These are phyloP conservation scores for Gossypium ekmanianum DNA, from an alignment of 345 rosid genomes.

Conservation along the genomic window DNA sequence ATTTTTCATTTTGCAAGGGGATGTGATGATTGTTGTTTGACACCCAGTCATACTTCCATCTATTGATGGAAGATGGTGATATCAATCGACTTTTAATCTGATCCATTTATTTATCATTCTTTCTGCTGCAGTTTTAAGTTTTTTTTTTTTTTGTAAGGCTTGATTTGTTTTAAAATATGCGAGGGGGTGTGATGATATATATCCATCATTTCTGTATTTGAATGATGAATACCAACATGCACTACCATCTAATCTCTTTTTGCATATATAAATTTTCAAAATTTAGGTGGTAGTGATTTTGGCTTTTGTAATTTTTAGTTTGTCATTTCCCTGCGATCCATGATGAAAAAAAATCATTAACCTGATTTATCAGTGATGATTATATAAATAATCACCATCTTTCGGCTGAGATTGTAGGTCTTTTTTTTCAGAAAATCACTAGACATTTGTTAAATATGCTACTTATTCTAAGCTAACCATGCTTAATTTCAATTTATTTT, in stretches of 20 bases:
- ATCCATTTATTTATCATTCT: slow-evolving; percentile 16
- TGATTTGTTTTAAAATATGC: slow-evolving; percentile 11
- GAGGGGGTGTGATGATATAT: slow-evolving; percentile 57
- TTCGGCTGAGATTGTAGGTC: slow-evolving; percentile 74
- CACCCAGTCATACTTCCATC: slow-evolving; percentile 41
- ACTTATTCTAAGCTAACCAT: not conserved
- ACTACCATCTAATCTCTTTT: slow-evolving; percentile 87
- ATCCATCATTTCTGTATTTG: slow-evolving; percentile 49
- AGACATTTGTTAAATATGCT: not conserved
- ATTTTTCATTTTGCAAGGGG: not conserved
- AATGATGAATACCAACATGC: slow-evolving; percentile 77
- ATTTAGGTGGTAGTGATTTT: not conserved
- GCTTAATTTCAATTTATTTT: not conserved
- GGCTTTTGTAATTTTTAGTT: not conserved
- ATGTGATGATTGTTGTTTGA: slow-evolving; percentile 39
- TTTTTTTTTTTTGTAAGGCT: too few species aligned
- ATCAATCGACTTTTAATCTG: slow-evolving; percentile 23
- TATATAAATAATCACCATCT: slow-evolving; percentile 48
- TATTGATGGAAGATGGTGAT: slow-evolving; percentile 32
- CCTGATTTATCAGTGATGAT: slow-evolving; percentile 55
- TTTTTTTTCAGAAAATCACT: not conserved
- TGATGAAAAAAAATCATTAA: slow-evolving; percentile 48
- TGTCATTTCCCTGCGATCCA: slow-evolving; percentile 34
- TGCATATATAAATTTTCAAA: not conserved
- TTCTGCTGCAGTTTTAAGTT: not conserved